These are phyloP conservation scores for Kodamaea kakaduensis DNA, from an alignment of 805 yeast genomes.

Conservation along the genomic window DNA sequence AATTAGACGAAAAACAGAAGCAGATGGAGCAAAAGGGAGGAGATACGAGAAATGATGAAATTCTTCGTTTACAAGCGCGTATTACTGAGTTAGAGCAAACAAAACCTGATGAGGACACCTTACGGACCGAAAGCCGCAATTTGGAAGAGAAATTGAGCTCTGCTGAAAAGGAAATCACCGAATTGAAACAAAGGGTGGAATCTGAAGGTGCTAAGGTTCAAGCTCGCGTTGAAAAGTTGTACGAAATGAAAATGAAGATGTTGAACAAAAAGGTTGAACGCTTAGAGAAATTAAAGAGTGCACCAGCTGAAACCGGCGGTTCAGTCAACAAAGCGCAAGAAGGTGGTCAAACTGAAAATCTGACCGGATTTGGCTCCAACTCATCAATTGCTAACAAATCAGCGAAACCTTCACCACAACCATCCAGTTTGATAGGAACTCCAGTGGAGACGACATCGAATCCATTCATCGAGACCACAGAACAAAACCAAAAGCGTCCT, in stretches of 20 bases:
- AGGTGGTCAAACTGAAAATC: too few relatives aligned
- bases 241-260: constrained; percentile 55
- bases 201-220: constrained; percentile 38
- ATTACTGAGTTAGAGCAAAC: constrained; percentile 4
- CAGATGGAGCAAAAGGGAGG: constrained; percentile 8
- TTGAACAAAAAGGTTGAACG: constrained; percentile 51
- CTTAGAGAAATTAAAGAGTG: constrained; percentile 27
- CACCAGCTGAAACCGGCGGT: not conserved
- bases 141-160: constrained; percentile 1
- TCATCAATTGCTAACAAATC: too few relatives aligned
- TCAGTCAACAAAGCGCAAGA: too few relatives aligned
- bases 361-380: not conserved
- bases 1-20: constrained; percentile 14
- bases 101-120: too few relatives aligned
- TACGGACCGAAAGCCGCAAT: not conserved
- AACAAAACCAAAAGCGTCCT: too few relatives aligned
- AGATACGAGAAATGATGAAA: not conserved
- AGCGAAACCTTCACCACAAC: too few relatives aligned
- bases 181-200: constrained; percentile 11
- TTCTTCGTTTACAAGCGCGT: constrained; percentile 1
- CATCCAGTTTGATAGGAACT: too few relatives aligned
- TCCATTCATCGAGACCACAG: too few relatives aligned
- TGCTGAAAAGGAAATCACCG: constrained; percentile 8
- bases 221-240: constrained; percentile 51
- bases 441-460: too few relatives aligned